Evolutionary conservation across 108 stramenopile species (phyloP).

Genomic region (Cyclotella distinguenda): DNA sequence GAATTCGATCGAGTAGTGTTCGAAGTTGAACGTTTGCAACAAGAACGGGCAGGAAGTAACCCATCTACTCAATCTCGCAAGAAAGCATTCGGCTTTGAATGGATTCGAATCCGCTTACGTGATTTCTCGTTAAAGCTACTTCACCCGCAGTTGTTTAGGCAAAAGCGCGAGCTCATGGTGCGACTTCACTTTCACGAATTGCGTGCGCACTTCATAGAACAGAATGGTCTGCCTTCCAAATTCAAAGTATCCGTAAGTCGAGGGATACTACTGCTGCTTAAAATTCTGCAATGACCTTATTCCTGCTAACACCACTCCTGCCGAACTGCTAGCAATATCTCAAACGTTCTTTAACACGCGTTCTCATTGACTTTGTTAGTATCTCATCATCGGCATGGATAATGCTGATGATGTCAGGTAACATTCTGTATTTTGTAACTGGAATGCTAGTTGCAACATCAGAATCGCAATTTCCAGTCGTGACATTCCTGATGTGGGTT

Average conservation of each 20-base stretch:
- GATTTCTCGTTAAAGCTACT: slow-evolving; percentile 26
- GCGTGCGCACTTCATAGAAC: slow-evolving; percentile 76
- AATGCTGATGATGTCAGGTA: slow-evolving; percentile 58
- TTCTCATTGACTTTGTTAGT: slow-evolving; percentile 71
- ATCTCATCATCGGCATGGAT: slow-evolving; percentile 75
- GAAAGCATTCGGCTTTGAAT: not conserved
- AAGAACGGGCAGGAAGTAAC: not conserved
- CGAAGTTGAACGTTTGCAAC: slow-evolving; percentile 4
- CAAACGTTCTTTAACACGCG: slow-evolving; percentile 58
- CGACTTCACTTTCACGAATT: slow-evolving; percentile 86
- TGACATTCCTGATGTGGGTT: slow-evolving; percentile 33
- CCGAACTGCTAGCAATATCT: slow-evolving; percentile 53
- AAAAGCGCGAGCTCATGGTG: slow-evolving; percentile 59
- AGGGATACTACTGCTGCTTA: not conserved
- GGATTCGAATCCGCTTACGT: not conserved
- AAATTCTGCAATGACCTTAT: not conserved
- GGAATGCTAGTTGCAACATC: slow-evolving; percentile 58
- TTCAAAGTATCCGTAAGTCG: slow-evolving; percentile 60
- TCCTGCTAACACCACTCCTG: not conserved
- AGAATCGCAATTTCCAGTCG: slow-evolving; percentile 17
- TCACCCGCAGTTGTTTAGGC: slow-evolving; percentile 24
- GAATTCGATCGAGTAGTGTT: slow-evolving; percentile 73
- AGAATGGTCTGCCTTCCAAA: slow-evolving; percentile 67
- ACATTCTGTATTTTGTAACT: slow-evolving; percentile 62
- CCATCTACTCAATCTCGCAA: too few relatives aligned